phyloP scores from a whole-genome alignment of 371 early-diverging fungal genomes.

The Mortierella sp. region DNA sequence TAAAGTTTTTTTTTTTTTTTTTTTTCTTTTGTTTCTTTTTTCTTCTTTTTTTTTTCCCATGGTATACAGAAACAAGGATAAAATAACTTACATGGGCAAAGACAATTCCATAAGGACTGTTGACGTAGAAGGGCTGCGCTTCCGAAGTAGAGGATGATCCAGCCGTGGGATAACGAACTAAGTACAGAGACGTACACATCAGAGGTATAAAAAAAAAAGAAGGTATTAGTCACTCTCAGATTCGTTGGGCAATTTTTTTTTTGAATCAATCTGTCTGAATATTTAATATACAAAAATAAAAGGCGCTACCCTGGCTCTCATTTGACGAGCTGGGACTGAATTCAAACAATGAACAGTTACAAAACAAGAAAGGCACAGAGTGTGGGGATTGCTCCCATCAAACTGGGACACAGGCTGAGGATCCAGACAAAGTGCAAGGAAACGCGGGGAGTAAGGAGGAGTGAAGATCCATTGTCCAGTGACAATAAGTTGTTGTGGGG shows the following conservation, averaged over 20 bases:
- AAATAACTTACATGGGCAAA: slow-evolving; percentile 87
- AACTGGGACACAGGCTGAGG: not conserved
- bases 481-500: not conserved
- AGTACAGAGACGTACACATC: not conserved
- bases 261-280: not conserved
- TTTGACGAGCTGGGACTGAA: slow-evolving; percentile 20
- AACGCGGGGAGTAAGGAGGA: slow-evolving; percentile 5
- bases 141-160: slow-evolving; percentile 94
- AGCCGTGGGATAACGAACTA: slow-evolving; percentile 98
- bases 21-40: not conserved
- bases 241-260: not conserved
- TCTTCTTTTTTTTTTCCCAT: slow-evolving; percentile 5
- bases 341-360: not conserved
- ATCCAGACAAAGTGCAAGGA: not conserved
- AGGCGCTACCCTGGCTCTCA: not conserved
- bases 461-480: slow-evolving; percentile 10
- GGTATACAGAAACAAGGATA: not conserved
- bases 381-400: slow-evolving; percentile 6
- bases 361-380: slow-evolving; percentile 5
- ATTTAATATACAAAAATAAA: not conserved
- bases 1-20: not conserved
- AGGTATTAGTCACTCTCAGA: slow-evolving; percentile 29
- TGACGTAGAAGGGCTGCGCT: slow-evolving; percentile 99
- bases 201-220: slow-evolving; percentile 6
- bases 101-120: slow-evolving; percentile 97